A percentile compares a stretch with the other conserved stretches of the same genome.
phyloP scores from a whole-genome alignment of 108 stramenopile genomes.

The Nannochloropsis oceanica region DNA sequence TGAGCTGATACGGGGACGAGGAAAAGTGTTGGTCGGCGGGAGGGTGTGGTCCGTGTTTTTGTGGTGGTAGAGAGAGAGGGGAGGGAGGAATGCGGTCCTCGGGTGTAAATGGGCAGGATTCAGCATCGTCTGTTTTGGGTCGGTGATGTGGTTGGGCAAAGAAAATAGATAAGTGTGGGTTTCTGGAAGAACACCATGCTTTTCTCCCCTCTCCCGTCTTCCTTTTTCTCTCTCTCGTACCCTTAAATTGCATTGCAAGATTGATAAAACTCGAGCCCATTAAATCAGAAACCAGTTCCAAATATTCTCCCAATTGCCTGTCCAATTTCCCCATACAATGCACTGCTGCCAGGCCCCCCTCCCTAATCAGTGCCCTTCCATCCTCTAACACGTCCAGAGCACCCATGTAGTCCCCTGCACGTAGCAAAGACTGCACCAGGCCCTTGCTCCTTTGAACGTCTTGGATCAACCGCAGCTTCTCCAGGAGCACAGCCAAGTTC shows the following conservation, averaged over 20 bases:
- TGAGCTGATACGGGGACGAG: not conserved
- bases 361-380: not conserved
- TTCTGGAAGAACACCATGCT: no score
- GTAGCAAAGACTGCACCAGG: not conserved
- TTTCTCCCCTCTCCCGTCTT: no score
- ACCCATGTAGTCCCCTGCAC: conserved; percentile 12
- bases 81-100: not conserved
- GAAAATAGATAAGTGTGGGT: no score
- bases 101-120: not conserved
- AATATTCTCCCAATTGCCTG: not conserved
- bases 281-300: not conserved
- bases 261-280: not conserved
- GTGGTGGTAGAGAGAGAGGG: not conserved
- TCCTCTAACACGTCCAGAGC: conserved; percentile 20
- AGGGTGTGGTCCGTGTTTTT: not conserved
- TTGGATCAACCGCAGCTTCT: not conserved
- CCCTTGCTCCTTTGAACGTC: not conserved
- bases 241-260: not conserved
- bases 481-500: not conserved
- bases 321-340: not conserved
- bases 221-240: not conserved
- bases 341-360: conserved; percentile 5
- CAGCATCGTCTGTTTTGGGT: not conserved
- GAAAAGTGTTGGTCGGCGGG: no score
- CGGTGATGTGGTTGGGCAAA: no score